Conservation (phyloP, 345 rosid species). For the Melaleuca alternifolia region DNA sequence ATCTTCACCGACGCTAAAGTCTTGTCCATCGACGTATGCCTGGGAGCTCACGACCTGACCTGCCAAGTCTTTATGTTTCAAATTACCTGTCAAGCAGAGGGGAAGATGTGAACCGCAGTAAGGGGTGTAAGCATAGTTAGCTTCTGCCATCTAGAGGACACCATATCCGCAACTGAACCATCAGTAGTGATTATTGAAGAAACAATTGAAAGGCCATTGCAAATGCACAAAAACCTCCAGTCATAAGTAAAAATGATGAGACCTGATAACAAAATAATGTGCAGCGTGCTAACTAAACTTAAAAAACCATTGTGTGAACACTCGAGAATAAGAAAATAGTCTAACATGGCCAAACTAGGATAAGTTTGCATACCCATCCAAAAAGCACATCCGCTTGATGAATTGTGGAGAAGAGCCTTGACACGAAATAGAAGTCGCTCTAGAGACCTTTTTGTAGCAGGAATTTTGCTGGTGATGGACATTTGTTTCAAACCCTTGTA, state of each 20-base stretch:
- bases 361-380: constrained; percentile 63
- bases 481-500: constrained; percentile 68
- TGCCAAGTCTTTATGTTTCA: constrained; percentile 75
- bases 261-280: neutral
- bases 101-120: neutral
- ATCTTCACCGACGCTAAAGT: constrained; percentile 24
- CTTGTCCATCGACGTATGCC: constrained; percentile 43
- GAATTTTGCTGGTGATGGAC: constrained; percentile 64
- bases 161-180: neutral
- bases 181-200: neutral
- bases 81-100: constrained; percentile 42
- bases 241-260: neutral
- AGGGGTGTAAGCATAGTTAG: neutral
- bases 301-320: neutral
- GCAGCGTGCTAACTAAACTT: neutral
- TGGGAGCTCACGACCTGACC: constrained; percentile 89
- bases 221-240: neutral
- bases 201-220: neutral
- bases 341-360: neutral
- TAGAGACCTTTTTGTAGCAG: constrained; percentile 67
- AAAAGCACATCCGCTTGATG: constrained; percentile 61
- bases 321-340: neutral
- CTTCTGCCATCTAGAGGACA: neutral
- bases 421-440: constrained; percentile 79
- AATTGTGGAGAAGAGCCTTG: constrained; percentile 69